Base-by-base conservation (phyloP, 768 basidiomycete genomes). In the Tulasnella sp. region DNA sequence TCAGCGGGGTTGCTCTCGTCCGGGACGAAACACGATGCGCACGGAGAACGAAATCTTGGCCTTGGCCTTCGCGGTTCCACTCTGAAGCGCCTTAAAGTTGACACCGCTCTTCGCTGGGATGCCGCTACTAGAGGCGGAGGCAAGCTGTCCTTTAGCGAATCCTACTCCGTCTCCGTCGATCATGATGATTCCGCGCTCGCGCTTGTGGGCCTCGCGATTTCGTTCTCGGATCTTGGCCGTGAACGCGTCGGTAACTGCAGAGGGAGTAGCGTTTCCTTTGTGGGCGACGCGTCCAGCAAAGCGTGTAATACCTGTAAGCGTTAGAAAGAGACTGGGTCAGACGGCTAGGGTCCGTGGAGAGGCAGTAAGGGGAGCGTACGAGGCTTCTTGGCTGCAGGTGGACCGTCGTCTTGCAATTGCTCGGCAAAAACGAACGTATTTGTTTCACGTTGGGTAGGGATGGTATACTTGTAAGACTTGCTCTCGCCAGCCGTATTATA, bases 381-480 rank as follows among this genome's bases (percentile, higher is more conserved):
- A 16, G 41, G 75, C 3, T 70, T 76, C 17, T 74, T 73, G 29
- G 71, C 44, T 8, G 41, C 47, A 35, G 69, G 41, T 5, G 35
- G 41, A n/a, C 41, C 42, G n/a, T 72, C 73, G 26, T 77, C 77
- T 62, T 79, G 77, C 35, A 75, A 69, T 72, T 75, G 67, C 64
- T 79, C 78, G 16, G 77, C 78, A 52, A 79, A 77, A 3, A 79
- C 75, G 36, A 72, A 79, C 62, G 77, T 67, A 73, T 78, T 78
- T 72, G 77, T 78, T 29, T 76, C 75, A 26, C 76, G 67, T 42
- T 78, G 77, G 44, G 78, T 78, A 14, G 80, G 80, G 41, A 83
- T 79, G 63, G 77, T 75, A 19, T 83, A 75, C 16, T 79, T 78
- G 76, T 81, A 83, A 74, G 81, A 78, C 26, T 76, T 76, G 3